Base-by-base conservation (phyloP, 805 yeast species). In the Candida railenensis region DNA sequence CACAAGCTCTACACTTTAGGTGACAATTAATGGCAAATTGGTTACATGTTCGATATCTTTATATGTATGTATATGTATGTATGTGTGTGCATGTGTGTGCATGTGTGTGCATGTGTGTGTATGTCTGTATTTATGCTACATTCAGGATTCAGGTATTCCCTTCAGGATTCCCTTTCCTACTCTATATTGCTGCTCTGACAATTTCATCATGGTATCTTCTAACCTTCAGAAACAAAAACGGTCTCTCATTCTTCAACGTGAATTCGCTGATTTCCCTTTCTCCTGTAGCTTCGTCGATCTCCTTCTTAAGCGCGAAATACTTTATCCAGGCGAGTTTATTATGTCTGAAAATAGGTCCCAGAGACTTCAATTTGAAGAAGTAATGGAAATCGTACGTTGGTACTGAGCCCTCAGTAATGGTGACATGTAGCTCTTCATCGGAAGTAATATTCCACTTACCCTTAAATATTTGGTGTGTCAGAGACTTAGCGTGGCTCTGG, bases 141-240 rank as follows among this genome's bases (percentile, higher is more conserved):
- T n/a, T n/a, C n/a, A n/a, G n/a, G n/a, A n/a, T n/a, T n/a, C n/a
- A n/a, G n/a, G n/a, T n/a, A n/a, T n/a, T n/a, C n/a, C n/a, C n/a
- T n/a, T n/a, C n/a, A n/a, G n/a, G n/a, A n/a, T n/a, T n/a, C n/a
- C n/a, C n/a, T n/a, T n/a, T n/a, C n/a, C n/a, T n/a, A n/a, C n/a
- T n/a, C n/a, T n/a, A n/a, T n/a, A n/a, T n/a, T n/a, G n/a, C n/a
- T n/a, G n/a, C n/a, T 12, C 8, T 36, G 8, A 20, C 39, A 4
- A 36, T 36, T 4, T 42, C 40, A 7, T 34, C 45, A 20, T 34
- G 33, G 52, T 69, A 74, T 37, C 73, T 65, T 50, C 67, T 71
- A 1, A 85, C 92, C 41, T 87, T 69, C 49, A 87, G 83, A 58
- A 89, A 91, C 54, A 77, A 80, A 65, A 88, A 91, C 11, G 90